Evolutionary conservation across 2,329 filamentous ascomycete genomes (phyloP), one percentile per base, ranked within the genome.

Genomic region (Diaporthe batatas): DNA sequence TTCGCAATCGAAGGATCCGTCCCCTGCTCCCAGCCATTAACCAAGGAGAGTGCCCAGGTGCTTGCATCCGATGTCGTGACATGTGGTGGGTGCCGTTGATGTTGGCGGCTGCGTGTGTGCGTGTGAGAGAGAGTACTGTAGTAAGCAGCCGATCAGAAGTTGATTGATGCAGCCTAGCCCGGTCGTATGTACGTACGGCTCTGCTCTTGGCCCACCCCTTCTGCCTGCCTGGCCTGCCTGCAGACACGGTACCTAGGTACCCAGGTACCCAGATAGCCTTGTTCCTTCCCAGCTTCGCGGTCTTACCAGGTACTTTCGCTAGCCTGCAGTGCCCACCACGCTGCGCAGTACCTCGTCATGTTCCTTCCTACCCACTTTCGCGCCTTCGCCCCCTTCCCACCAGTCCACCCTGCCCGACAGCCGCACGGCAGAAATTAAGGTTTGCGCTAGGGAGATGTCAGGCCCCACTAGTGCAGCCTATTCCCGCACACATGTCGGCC

Each of bases 361-460:
- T 51, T 39, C 34, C 29, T 62, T n/a, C 12, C 25, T 14, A n/a
- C 54, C 54, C 54, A 57, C 54, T 49, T 51, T 65, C 23, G 25
- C 21, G 29, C 21, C 44, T 54, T 65, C 25, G 25, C 59, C 18
- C 39, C 62, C 62, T 51, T 23, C 44, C 21, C 25, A 42, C 39
- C 25, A 21, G 29, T 32, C 39, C 39, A 34, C 39, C n/a, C 18
- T 67, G 57, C 36, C 59, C 59, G 32, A 51, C 34, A 70, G 64
- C 42, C 59, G 42, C 68, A 71, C 55, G 71, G 57, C 68, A 47
- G 6, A 70, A 72, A 74, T 34, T 74, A 74, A 74, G 72, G 72
- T 74, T 74, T 39, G 42, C 70, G 47, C 72, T 74, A 74, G 71
- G 32, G 21, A 57, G 57, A 53, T 65, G 51, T 65, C 53, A 39